phyloP scores from a whole-genome alignment of 352 stramenopile species.

The Pythium insidiosum region DNA sequence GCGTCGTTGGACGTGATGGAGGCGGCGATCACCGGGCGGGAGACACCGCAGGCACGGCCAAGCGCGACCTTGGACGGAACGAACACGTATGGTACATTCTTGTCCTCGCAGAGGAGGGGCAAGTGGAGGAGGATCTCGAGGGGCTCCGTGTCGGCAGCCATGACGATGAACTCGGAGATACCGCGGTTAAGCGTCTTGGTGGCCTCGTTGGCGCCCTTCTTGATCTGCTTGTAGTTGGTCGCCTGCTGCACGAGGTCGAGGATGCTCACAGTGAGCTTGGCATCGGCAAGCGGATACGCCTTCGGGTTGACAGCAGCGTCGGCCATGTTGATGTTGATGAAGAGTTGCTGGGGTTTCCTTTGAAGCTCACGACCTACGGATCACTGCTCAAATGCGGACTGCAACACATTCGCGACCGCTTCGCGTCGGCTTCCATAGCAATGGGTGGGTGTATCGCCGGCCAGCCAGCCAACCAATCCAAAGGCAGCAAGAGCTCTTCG shows the following conservation, averaged over 20 bases:
- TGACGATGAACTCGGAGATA: conserved; percentile 99
- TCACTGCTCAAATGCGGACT: conserved; percentile 51
- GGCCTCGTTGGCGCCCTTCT: conserved; percentile 99
- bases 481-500: conserved; percentile 4
- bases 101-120: conserved; percentile 98
- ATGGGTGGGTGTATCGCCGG: too few relatives aligned
- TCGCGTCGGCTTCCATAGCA: too few relatives aligned
- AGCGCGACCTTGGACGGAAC: conserved; percentile 97
- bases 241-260: conserved; percentile 99
- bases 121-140: conserved; percentile 99
- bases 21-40: conserved; percentile 96
- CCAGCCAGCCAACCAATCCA: conserved; percentile 16
- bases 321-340: conserved; percentile 35
- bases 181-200: conserved; percentile 99
- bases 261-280: conserved; percentile 98
- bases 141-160: conserved; percentile 98
- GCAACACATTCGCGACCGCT: too few relatives aligned
- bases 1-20: conserved; percentile 99
- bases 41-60: conserved; percentile 98
- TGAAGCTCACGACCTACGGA: conserved; percentile 86
- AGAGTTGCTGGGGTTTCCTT: conserved; percentile 3
- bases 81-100: conserved; percentile 92
- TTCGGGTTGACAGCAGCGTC: conserved; percentile 89
- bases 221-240: conserved; percentile 99
- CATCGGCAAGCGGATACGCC: conserved; percentile 97